phyloP scores from a whole-genome alignment of 2,329 filamentous ascomycete species.

The Cladobotryum mycophilum region DNA sequence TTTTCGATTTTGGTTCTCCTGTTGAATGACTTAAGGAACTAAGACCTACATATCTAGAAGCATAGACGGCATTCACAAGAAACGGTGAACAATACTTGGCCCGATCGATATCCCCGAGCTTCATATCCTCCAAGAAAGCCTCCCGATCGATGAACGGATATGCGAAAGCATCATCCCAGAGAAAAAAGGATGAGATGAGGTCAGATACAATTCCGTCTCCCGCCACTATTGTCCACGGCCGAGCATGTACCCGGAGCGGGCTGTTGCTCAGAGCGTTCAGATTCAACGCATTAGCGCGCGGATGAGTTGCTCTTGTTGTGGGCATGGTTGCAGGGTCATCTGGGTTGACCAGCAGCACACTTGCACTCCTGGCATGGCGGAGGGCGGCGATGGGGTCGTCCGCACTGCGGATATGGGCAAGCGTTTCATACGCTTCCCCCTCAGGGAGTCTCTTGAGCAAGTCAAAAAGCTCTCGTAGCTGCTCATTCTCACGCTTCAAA shows the following conservation, averaged over 20 bases:
- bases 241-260: too few relatives aligned
- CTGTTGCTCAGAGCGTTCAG: too few relatives aligned
- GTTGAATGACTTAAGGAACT: too few relatives aligned
- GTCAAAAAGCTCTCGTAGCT: conserved; percentile 13
- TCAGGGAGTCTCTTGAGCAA: conserved; percentile 6
- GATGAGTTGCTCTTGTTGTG: too few relatives aligned
- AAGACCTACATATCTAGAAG: conserved; percentile 22
- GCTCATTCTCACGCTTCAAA: conserved; percentile 13
- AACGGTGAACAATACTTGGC: conserved; percentile 25
- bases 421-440: not conserved
- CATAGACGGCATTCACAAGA: conserved; percentile 27
- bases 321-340: too few relatives aligned
- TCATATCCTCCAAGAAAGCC: conserved; percentile 10
- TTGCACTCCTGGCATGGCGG: too few relatives aligned
- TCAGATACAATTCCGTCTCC: conserved; percentile 26
- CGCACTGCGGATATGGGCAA: too few relatives aligned
- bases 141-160: conserved; percentile 7
- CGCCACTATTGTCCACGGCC: conserved; percentile 22
- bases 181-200: conserved; percentile 25
- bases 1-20: too few relatives aligned
- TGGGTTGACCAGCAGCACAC: too few relatives aligned
- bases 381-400: too few relatives aligned
- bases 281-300: too few relatives aligned
- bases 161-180: conserved; percentile 22
- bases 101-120: conserved; percentile 7